Percentiles rank a stretch among this genome's conserved stretches.
Conservation (phyloP, 495 filamentous ascomycete species). For the Aspergillus affinis region DNA sequence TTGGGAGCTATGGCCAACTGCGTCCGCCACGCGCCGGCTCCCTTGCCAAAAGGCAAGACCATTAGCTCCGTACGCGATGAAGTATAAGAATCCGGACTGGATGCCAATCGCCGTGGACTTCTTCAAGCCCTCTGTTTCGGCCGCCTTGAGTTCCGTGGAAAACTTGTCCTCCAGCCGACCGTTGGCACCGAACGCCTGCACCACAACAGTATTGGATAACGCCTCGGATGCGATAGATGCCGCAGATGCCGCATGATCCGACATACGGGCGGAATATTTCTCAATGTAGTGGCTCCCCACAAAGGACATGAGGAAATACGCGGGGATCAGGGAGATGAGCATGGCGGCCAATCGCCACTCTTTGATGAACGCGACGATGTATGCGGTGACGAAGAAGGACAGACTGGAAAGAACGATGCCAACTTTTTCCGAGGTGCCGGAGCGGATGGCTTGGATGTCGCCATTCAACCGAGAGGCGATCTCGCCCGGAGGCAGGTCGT, state of each 20-base stretch:
- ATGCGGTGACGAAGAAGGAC: slow-evolving; percentile 63
- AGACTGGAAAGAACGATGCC: slow-evolving; percentile 58
- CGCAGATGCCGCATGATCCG: slow-evolving; percentile 49
- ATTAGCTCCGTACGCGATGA: slow-evolving; percentile 63
- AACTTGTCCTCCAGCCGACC: slow-evolving; percentile 54
- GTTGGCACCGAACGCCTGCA: slow-evolving; percentile 52
- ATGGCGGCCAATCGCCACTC: slow-evolving; percentile 41
- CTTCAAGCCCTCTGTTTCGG: slow-evolving; percentile 53
- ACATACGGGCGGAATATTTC: slow-evolving; percentile 55
- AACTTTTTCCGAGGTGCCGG: slow-evolving; percentile 67
- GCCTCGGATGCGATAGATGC: slow-evolving; percentile 51
- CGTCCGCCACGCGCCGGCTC: slow-evolving; percentile 50
- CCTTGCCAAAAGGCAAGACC: slow-evolving; percentile 69
- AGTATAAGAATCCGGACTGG: slow-evolving; percentile 66
- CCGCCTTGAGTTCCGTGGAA: slow-evolving; percentile 41
- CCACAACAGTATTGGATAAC: slow-evolving; percentile 46
- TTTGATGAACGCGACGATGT: slow-evolving; percentile 64
- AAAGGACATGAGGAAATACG: slow-evolving; percentile 64
- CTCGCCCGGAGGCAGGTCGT: slow-evolving; percentile 55
- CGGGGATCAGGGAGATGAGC: slow-evolving; percentile 59
- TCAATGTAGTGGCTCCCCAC: slow-evolving; percentile 60
- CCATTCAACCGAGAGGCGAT: slow-evolving; percentile 60
- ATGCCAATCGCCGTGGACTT: slow-evolving; percentile 59
- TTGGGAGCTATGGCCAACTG: slow-evolving; percentile 32
- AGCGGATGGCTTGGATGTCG: slow-evolving; percentile 61